Evolutionary conservation across 192 early-diverging fungal genomes (phyloP).

Genomic region (Blastocladiella britannica): DNA sequence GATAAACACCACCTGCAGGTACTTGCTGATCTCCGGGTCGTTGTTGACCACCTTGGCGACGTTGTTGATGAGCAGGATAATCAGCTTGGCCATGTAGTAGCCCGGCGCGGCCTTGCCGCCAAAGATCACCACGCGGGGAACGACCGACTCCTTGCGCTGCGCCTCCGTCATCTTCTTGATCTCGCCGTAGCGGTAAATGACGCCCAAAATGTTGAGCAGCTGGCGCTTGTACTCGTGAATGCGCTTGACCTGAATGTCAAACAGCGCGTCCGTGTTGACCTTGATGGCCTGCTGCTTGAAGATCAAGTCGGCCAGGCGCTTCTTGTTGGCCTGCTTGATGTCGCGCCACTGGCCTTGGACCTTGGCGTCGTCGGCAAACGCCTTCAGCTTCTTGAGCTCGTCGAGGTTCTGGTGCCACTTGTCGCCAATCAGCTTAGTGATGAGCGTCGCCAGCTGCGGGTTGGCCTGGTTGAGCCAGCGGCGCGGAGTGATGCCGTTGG

Average conservation of each 20-base stretch:
- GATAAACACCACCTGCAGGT: conserved; percentile 90
- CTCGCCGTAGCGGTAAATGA: conserved; percentile 78
- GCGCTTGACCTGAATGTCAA: conserved; percentile 95
- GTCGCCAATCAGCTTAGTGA: conserved; percentile 56
- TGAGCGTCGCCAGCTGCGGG: conserved; percentile 60
- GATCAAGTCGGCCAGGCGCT: conserved; percentile 68
- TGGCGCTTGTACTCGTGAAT: conserved; percentile 99
- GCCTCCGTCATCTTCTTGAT: conserved; percentile 58
- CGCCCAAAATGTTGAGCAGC: conserved; percentile 91
- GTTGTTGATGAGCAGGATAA: conserved; percentile 97
- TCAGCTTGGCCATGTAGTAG: conserved; percentile 95
- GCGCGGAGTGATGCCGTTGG: conserved; percentile 92
- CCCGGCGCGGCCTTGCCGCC: conserved; percentile 93
- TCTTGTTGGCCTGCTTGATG: conserved; percentile 82
- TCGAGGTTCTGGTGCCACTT: conserved; percentile 60
- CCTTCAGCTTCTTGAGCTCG: conserved; percentile 41
- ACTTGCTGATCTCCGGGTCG: conserved; percentile 52
- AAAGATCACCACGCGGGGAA: conserved; percentile 81
- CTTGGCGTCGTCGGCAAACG: conserved; percentile 29
- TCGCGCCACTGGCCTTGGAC: conserved; percentile 75
- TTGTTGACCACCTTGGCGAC: conserved; percentile 74
- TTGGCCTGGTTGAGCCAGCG: conserved; percentile 96
- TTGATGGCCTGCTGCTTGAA: conserved; percentile 39
- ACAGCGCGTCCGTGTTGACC: conserved; percentile 70
- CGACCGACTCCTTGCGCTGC: conserved; percentile 40